phyloP scores from a whole-genome alignment of 148 eudicot genomes.

The Rhododendron williamsianum region DNA sequence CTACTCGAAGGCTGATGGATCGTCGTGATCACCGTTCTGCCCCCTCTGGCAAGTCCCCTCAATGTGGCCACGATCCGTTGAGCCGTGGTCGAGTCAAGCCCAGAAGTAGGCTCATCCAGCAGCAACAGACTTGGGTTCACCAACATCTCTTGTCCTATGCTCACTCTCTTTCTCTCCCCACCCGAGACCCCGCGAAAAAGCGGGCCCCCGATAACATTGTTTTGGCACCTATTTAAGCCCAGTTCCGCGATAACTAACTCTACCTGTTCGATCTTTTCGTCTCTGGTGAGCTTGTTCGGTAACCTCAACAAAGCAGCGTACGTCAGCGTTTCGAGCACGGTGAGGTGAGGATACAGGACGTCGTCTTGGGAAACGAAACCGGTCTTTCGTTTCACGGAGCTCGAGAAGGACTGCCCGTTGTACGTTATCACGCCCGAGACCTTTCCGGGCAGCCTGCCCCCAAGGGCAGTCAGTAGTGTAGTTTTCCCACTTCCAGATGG shows the following conservation, averaged over 20 bases:
- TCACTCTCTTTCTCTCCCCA: constrained; percentile 79
- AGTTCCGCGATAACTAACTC: constrained; percentile 45
- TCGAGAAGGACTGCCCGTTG: constrained; percentile 56
- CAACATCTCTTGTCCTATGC: constrained; percentile 81
- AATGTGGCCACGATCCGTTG: constrained; percentile 57
- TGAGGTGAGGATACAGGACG: constrained; percentile 69
- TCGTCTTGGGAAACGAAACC: constrained; percentile 88
- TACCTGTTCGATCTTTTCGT: constrained; percentile 56
- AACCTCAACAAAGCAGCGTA: constrained; percentile 65
- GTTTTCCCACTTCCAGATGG: constrained; percentile 95
- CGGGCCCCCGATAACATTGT: constrained; percentile 61
- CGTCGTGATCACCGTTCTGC: constrained; percentile 65
- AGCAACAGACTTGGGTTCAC: constrained; percentile 75
- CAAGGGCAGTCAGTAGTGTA: constrained; percentile 63
- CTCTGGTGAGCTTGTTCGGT: constrained; percentile 35
- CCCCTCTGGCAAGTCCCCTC: constrained; percentile 54
- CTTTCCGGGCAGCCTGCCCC: constrained; percentile 51
- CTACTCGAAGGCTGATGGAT: constrained; percentile 83
- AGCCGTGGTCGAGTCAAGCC: constrained; percentile 86
- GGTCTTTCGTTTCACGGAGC: constrained; percentile 50
- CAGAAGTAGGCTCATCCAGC: constrained; percentile 88
- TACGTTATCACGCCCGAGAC: constrained; percentile 52
- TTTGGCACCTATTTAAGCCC: constrained; percentile 52
- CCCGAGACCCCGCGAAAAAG: constrained; percentile 67
- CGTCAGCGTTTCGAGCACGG: constrained; percentile 64